Evolutionary conservation across 345 rosid species (phyloP).

Genomic region (Corchorus olitorius): DNA sequence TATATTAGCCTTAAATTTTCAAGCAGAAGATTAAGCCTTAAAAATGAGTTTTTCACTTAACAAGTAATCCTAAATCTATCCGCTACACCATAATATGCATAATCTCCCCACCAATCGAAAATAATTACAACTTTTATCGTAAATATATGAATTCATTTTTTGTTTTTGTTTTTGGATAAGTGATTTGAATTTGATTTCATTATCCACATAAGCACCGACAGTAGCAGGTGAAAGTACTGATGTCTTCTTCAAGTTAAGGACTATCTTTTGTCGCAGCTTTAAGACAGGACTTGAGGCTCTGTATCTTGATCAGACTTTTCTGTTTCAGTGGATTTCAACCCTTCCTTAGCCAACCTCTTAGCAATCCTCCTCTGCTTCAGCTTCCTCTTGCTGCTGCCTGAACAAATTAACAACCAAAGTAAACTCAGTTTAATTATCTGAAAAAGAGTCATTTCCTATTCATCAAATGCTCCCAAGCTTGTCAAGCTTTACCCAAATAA

Average conservation of each 20-base stretch:
- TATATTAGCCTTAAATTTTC: no score
- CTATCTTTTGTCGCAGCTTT: neutral
- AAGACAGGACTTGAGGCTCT: neutral
- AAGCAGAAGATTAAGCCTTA: no score
- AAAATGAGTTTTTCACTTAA: no score
- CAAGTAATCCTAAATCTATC: no score
- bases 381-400: conserved; percentile 40
- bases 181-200: no score
- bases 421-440: neutral
- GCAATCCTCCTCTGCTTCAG: conserved; percentile 58
- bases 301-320: conserved; percentile 12
- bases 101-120: no score
- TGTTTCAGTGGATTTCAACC: conserved; percentile 7
- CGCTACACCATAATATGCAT: no score
- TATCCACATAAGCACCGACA: neutral
- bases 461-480: neutral
- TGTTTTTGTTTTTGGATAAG: no score
- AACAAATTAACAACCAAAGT: neutral
- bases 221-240: neutral
- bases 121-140: no score
- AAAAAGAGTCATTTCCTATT: neutral
- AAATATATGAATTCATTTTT: no score
- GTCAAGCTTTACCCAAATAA: neutral
- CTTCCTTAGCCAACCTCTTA: conserved; percentile 51
- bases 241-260: neutral